These are phyloP conservation scores for Ehretia macrophylla DNA, from an alignment of 257 asterid species.

Conservation along the genomic window DNA sequence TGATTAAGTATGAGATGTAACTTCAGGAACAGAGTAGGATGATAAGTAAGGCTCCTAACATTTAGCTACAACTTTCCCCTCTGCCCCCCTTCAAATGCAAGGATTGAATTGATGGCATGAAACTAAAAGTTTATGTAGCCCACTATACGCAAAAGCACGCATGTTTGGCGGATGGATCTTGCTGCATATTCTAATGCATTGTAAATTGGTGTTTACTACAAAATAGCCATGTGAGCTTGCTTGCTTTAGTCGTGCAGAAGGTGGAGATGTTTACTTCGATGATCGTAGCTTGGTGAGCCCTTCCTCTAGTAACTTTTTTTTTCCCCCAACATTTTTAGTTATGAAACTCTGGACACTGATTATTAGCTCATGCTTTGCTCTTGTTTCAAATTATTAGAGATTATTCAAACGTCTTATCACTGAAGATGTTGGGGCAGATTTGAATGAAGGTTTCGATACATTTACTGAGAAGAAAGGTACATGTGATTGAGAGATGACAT, in stretches of 20 bases:
- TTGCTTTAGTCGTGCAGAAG: conserved; percentile 92
- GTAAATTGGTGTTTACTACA: conserved; percentile 22
- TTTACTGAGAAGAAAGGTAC: conserved; percentile 76
- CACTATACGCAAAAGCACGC: not conserved
- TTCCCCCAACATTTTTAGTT: not conserved
- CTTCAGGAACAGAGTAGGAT: not conserved
- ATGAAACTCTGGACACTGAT: conserved; percentile 3
- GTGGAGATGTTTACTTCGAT: conserved; percentile 90
- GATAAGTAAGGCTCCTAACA: too few species aligned
- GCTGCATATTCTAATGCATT: conserved; percentile 20
- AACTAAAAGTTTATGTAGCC: not conserved
- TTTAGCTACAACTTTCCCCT: too few species aligned
- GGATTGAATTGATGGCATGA: not conserved
- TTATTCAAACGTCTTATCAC: conserved; percentile 85
- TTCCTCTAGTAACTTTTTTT: conserved; percentile 5
- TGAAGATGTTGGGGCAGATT: conserved; percentile 85
- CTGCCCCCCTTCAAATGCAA: too few species aligned
- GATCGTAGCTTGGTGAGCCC: conserved; percentile 90
- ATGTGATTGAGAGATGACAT: conserved; percentile 14
- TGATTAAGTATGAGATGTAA: not conserved
- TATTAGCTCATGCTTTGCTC: conserved; percentile 11
- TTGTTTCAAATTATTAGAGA: conserved; percentile 51
- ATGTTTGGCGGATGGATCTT: conserved; percentile 5
- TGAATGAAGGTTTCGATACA: conserved; percentile 90
- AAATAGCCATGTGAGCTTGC: conserved; percentile 95